Evolutionary conservation across 108 stramenopile species (phyloP), one percentile per base, ranked within the genome.

Genomic region (Skeletonema marinoi): DNA sequence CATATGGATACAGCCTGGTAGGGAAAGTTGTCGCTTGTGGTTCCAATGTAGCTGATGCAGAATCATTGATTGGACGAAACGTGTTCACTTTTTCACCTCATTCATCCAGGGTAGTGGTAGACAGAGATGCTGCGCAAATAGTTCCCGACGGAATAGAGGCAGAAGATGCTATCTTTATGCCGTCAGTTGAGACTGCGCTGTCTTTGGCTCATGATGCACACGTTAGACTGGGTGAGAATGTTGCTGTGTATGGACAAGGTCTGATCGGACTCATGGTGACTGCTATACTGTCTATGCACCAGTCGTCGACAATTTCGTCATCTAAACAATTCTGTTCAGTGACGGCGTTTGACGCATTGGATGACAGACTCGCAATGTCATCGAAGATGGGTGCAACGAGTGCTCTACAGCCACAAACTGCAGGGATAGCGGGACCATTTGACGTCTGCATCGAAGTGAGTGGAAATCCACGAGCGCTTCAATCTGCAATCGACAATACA

Each of bases 151-250:
- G 90, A 14, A 94, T 98, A 32, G 81, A 71, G 10, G 77, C 97
- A 35, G 83, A 93, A 66, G 96, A 96, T 86, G 97, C 97, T 3
- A 91, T 96, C 8, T 98, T 96, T 88, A 89, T 98, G 83, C 96
- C 97, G 54, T 96, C 96, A 2, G 92, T 98, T 12, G 97, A 98
- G 79, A 98, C 97, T 35, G 96, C 97, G 0, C 69, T 98, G 50
- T 94, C 93, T 3, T 72, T 98, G 14, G 93, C 96, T 0, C 97
- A 98, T 66, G 97, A 98, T 74, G 94, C 96, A 31, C 76, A 91
- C 68, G 72, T 91, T 8, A 78, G 90, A 65, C 42, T 94, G 9
- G 97, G 97, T 68, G 97, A 98, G 74, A 88, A 86, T 66, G 91
- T 96, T 35, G 93, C 87, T 19, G 93, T 98, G 6, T 93, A 84